phyloP scores from a whole-genome alignment of 2,329 filamentous ascomycete species.

The Xylaria sp. region DNA sequence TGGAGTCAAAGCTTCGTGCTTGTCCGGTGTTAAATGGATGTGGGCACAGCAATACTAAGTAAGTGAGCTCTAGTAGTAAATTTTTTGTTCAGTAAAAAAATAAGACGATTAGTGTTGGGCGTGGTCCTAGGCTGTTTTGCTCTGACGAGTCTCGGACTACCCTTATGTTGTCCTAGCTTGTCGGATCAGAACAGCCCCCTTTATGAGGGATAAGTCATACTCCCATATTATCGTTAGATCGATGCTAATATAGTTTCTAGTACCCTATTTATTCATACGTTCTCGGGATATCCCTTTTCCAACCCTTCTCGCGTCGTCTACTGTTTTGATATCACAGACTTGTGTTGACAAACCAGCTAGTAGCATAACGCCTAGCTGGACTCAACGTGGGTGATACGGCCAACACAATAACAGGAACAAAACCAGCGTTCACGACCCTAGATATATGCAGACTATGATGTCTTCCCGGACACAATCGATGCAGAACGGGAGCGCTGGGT shows the following conservation, averaged over 20 bases:
- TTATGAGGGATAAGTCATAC: constrained; percentile 49
- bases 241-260: constrained; percentile 39
- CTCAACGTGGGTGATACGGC: not conserved
- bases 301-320: constrained; percentile 43
- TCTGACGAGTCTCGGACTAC: not conserved
- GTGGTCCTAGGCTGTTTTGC: constrained; percentile 43
- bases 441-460: not conserved
- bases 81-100: constrained; percentile 43
- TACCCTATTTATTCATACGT: constrained; percentile 27
- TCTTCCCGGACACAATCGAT: not conserved
- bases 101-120: constrained; percentile 35
- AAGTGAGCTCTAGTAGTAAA: constrained; percentile 34
- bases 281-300: constrained; percentile 32
- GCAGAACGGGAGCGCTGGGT: too few species aligned
- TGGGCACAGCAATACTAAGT: constrained; percentile 32
- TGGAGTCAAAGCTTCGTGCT: constrained; percentile 94
- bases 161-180: constrained; percentile 2
- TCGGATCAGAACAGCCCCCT: constrained; percentile 44
- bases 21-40: constrained; percentile 69
- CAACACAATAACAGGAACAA: not conserved
- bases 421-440: not conserved
- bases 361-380: constrained; percentile 35
- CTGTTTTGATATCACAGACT: constrained; percentile 40
- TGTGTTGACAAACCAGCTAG: constrained; percentile 42
- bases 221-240: not conserved